A percentile compares a stretch with the other conserved stretches of the same genome.
Evolutionary conservation across 2,329 filamentous ascomycete genomes (phyloP).

Genomic region (Trichoderma semiorbis): DNA sequence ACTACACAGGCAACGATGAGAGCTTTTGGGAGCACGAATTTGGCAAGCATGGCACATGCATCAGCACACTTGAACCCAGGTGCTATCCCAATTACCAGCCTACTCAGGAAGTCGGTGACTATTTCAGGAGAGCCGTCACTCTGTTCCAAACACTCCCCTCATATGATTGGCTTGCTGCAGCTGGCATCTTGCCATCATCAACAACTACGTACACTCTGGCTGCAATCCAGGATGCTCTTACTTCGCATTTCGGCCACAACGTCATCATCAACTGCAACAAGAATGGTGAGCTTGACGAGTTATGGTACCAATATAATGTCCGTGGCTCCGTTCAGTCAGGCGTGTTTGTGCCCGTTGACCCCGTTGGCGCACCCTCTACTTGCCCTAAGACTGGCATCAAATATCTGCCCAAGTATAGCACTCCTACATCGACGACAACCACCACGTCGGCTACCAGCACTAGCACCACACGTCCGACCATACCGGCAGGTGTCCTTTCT

Average conservation of each 20-base stretch:
- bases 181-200: constrained; percentile 54
- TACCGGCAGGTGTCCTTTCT: not conserved
- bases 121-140: constrained; percentile 61
- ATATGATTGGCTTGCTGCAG: constrained; percentile 58
- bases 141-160: constrained; percentile 64
- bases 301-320: constrained; percentile 62
- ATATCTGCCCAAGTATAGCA: constrained; percentile 43
- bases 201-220: constrained; percentile 54
- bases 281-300: constrained; percentile 44
- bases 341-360: constrained; percentile 53
- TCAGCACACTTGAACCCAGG: constrained; percentile 62
- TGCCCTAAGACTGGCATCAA: constrained; percentile 62
- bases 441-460: not conserved
- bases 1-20: constrained; percentile 60
- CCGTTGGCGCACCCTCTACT: constrained; percentile 54
- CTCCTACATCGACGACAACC: not conserved
- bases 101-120: constrained; percentile 64
- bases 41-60: constrained; percentile 69
- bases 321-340: constrained; percentile 56
- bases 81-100: constrained; percentile 62
- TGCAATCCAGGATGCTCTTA: constrained; percentile 57
- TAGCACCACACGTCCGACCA: not conserved
- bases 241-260: constrained; percentile 48
- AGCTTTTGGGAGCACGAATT: constrained; percentile 72
- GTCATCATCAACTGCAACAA: constrained; percentile 56